Conservation (phyloP, 1,284 basidiomycete species). For the Peniophora sp. region DNA sequence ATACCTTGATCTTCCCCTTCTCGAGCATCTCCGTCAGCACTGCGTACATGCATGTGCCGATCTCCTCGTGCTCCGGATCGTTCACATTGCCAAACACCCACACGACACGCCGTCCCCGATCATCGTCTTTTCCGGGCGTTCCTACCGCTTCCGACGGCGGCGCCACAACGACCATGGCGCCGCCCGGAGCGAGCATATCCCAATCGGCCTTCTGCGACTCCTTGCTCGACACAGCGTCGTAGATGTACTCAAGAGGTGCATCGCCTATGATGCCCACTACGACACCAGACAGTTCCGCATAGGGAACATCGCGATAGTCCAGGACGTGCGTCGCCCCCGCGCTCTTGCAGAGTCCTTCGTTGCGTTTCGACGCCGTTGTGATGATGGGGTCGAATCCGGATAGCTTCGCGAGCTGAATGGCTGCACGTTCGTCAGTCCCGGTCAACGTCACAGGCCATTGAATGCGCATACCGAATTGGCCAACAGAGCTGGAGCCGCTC, state of each 20-base stretch:
- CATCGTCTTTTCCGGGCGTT: conserved; percentile 9
- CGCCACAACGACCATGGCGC: conserved; percentile 12
- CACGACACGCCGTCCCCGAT: conserved; percentile 15
- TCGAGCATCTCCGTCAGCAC: conserved; percentile 7
- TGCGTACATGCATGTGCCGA: conserved; percentile 14
- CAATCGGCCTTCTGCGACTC: conserved; percentile 14
- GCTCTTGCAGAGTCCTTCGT: conserved; percentile 20
- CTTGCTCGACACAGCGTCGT: conserved; percentile 18
- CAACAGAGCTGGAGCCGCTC: conserved; percentile 29
- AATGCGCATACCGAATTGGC: conserved; percentile 22
- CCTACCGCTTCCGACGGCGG: conserved; percentile 5
- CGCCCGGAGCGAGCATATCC: conserved; percentile 13
- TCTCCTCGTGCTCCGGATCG: conserved; percentile 13
- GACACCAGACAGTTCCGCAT: neutral
- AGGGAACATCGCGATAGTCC: conserved; percentile 14
- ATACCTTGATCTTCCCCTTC: neutral
- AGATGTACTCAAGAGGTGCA: conserved; percentile 14
- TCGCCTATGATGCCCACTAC: neutral
- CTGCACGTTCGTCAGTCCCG: conserved; percentile 2
- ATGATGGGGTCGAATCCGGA: conserved; percentile 26
- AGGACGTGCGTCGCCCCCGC: conserved; percentile 28
- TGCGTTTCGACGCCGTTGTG: conserved; percentile 23
- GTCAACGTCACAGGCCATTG: neutral
- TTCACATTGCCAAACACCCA: conserved; percentile 20
- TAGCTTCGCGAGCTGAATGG: conserved; percentile 9